Evolutionary conservation across 257 asterid species (phyloP), one percentile per base, ranked within the genome.

Genomic region (Fraxinus excelsior): DNA sequence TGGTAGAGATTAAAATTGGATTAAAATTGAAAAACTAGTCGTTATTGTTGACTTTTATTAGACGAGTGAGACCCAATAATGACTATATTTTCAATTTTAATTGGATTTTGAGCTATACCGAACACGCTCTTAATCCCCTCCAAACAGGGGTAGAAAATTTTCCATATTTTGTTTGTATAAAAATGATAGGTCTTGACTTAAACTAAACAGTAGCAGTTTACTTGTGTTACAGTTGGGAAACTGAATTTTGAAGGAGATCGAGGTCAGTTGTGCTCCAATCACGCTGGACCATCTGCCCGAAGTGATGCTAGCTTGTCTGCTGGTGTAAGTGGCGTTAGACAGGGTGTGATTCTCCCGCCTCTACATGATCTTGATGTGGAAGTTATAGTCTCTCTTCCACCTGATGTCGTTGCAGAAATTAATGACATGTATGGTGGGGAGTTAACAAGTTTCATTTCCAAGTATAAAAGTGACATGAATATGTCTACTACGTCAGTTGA

Each of bases 341-440:
- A 14, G 67, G 77, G 73, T 44, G 75, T 91, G 70, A 76, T 78
- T 78, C 96, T 89, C 79, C 99, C 99, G 85, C 91, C 91, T 82
- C 84, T 96, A 72, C 85, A 86, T 68, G 98, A 93, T 79, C 91
- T 95, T 73, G 97, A 95, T 82, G 74, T 96, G 76, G 89, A 87
- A 73, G 97, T 96, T 82, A 76, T 96, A 79, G 94, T 89, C 87
- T 85, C 88, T 83, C 97, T 96, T 75, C 99, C 99, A 79, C 97
- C 90, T 68, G 96, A 93, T 71, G 86, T 96, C 73, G 75, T 93
- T 80, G 84, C 97, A 69, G 99, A 95, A 80, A 90, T 96, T 62
- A 88, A 96, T 86, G 86, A 81, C 64, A 83, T 96, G 94, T 96
- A 96, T 80, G 89, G 86, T 53, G 99, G 99, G 68, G 84, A 89